phyloP scores from a whole-genome alignment of 305 asterid genomes.

The Solanum hybrid region DNA sequence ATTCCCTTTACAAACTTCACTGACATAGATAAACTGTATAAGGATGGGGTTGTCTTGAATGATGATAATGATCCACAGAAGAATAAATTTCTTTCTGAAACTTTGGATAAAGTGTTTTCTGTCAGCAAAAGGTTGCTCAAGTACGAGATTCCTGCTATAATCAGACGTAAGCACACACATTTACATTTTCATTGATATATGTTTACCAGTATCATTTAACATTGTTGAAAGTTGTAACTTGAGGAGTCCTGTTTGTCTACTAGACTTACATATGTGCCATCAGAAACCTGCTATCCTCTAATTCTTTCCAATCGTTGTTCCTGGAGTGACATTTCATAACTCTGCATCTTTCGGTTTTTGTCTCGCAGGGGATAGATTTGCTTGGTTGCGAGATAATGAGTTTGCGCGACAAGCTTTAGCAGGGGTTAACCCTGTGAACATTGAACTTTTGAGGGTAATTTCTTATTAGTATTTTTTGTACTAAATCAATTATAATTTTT shows the following conservation, averaged over 20 bases:
- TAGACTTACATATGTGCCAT: neutral
- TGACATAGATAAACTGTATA: slow-evolving; percentile 67
- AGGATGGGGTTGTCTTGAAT: slow-evolving; percentile 42
- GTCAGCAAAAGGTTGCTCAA: slow-evolving; percentile 64
- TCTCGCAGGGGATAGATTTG: slow-evolving; percentile 21
- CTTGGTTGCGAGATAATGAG: slow-evolving; percentile 85
- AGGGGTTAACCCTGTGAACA: slow-evolving; percentile 78
- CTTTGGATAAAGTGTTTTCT: slow-evolving; percentile 34
- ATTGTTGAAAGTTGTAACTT: neutral
- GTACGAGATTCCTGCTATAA: slow-evolving; percentile 62
- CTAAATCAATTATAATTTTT: neutral
- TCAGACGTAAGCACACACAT: slow-evolving; percentile 35
- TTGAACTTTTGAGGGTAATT: slow-evolving; percentile 31
- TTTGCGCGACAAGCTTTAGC: slow-evolving; percentile 82
- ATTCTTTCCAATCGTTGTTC: neutral
- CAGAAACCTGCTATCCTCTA: neutral
- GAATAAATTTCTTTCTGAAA: slow-evolving; percentile 3
- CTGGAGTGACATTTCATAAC: neutral
- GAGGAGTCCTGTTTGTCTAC: neutral
- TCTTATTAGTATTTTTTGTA: neutral
- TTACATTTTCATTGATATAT: neutral
- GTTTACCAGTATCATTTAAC: neutral
- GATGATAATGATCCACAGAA: slow-evolving; percentile 25
- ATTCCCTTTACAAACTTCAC: slow-evolving; percentile 66
- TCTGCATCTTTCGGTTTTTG: neutral